Conservation (phyloP, 140 eudicot species). For the Stevia rebaudiana region DNA sequence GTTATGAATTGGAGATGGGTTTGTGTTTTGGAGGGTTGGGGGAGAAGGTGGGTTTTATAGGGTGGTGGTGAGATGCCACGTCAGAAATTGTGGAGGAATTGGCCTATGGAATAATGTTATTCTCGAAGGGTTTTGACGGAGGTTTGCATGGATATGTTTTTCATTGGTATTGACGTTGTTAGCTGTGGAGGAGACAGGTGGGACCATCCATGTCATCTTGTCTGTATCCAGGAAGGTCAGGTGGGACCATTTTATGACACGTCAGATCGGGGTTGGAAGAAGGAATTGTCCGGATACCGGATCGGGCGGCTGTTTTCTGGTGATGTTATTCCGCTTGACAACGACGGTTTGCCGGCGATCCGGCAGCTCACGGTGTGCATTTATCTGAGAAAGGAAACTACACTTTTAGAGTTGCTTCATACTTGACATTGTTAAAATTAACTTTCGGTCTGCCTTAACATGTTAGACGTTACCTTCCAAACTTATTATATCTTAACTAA, state of each 20-base stretch:
- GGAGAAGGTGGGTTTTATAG: conserved; percentile 32
- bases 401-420: too few relatives aligned
- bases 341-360: conserved; percentile 53
- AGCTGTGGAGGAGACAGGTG: conserved; percentile 29
- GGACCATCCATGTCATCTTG: conserved; percentile 37
- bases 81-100: background rate
- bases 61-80: conserved; percentile 17
- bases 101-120: conserved; percentile 22
- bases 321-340: conserved; percentile 36
- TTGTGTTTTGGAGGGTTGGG: conserved; percentile 6
- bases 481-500: too few relatives aligned
- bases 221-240: conserved; percentile 13
- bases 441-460: too few relatives aligned
- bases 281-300: conserved; percentile 34
- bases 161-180: conserved; percentile 18
- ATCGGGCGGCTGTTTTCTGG: conserved; percentile 36
- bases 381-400: background rate
- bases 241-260: conserved; percentile 34
- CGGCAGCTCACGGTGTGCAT: conserved; percentile 21
- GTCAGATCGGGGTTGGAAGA: conserved; percentile 30
- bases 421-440: too few relatives aligned
- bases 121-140: conserved; percentile 47
- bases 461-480: too few relatives aligned
- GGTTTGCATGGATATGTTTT: conserved; percentile 31
- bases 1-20: background rate